phyloP scores from a whole-genome alignment of 768 basidiomycete species.

The Xerocomus brunneocitrinus region DNA sequence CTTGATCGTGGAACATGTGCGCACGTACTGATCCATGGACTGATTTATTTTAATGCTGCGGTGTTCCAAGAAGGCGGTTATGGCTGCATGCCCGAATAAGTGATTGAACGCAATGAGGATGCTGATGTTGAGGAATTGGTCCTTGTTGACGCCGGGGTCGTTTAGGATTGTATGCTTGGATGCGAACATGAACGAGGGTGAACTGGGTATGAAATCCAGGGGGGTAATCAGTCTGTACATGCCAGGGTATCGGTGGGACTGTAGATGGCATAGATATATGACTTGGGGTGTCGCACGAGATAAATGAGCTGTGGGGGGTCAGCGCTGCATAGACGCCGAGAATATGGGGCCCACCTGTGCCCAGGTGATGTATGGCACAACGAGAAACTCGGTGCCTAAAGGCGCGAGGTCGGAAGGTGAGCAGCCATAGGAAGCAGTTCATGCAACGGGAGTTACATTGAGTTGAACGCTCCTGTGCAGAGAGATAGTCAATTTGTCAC shows the following conservation, averaged over 20 bases:
- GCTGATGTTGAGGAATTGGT: conserved; percentile 92
- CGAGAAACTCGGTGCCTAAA: conserved; percentile 94
- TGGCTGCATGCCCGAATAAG: conserved; percentile 77
- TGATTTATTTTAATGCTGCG: conserved; percentile 71
- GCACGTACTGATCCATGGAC: conserved; percentile 83
- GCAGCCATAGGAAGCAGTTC: too few relatives aligned
- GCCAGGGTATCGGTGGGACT: conserved; percentile 82
- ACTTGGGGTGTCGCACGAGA: conserved; percentile 87
- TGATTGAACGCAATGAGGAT: conserved; percentile 89
- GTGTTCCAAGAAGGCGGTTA: conserved; percentile 72
- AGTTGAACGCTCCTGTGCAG: too few relatives aligned
- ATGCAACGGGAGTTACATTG: too few relatives aligned
- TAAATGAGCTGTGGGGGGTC: conserved; percentile 72
- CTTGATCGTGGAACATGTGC: conserved; percentile 88
- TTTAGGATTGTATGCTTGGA: conserved; percentile 73
- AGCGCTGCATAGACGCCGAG: conserved; percentile 2
- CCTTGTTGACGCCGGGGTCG: conserved; percentile 67
- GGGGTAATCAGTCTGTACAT: conserved; percentile 88
- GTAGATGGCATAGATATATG: conserved; percentile 92
- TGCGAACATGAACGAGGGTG: conserved; percentile 76
- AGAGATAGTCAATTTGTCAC: too few relatives aligned
- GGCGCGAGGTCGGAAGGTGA: too few relatives aligned
- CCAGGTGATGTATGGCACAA: conserved; percentile 94
- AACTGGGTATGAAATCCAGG: conserved; percentile 65
- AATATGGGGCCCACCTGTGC: conserved; percentile 69